Evolutionary conservation across 805 yeast genomes (phyloP).

Genomic region (Cyberlindnera maritima): DNA sequence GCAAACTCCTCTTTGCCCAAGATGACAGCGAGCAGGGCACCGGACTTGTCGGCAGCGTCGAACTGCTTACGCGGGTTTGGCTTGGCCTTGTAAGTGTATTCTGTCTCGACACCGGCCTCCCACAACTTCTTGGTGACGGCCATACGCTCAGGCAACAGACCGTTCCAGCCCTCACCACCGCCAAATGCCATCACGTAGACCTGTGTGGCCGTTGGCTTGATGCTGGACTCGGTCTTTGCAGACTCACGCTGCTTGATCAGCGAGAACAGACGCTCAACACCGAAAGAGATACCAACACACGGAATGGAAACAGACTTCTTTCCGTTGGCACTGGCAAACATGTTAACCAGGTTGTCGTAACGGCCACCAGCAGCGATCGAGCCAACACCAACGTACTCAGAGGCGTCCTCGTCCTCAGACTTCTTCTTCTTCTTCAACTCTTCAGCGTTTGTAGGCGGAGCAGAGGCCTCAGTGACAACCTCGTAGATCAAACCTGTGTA

Average conservation of each 20-base stretch:
- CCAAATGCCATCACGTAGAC: slow-evolving; percentile 98
- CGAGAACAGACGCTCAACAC: slow-evolving; percentile 93
- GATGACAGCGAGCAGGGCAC: slow-evolving; percentile 87
- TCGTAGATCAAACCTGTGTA: slow-evolving; percentile 97
- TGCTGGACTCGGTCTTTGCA: slow-evolving; percentile 41
- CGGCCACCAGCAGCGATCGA: slow-evolving; percentile 99
- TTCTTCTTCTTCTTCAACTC: slow-evolving; percentile 50
- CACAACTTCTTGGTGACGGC: slow-evolving; percentile 76
- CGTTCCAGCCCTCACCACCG: slow-evolving; percentile 95
- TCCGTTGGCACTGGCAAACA: slow-evolving; percentile 84
- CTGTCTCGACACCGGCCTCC: slow-evolving; percentile 87
- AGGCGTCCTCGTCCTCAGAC: slow-evolving; percentile 80
- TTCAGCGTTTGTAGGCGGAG: slow-evolving; percentile 84
- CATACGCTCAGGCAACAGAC: slow-evolving; percentile 92
- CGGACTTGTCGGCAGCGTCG: slow-evolving; percentile 95
- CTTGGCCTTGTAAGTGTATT: slow-evolving; percentile 88
- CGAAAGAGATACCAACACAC: slow-evolving; percentile 96
- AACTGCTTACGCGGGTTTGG: slow-evolving; percentile 95
- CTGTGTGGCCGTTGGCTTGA: slow-evolving; percentile 86
- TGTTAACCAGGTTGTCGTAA: slow-evolving; percentile 93
- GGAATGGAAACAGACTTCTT: slow-evolving; percentile 81
- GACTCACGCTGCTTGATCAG: slow-evolving; percentile 75
- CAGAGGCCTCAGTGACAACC: slow-evolving; percentile 92
- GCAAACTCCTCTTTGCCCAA: slow-evolving; percentile 90
- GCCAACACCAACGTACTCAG: slow-evolving; percentile 96